These are phyloP conservation scores for Nasturtium officinale DNA, from an alignment of 345 rosid species.

Conservation along the genomic window DNA sequence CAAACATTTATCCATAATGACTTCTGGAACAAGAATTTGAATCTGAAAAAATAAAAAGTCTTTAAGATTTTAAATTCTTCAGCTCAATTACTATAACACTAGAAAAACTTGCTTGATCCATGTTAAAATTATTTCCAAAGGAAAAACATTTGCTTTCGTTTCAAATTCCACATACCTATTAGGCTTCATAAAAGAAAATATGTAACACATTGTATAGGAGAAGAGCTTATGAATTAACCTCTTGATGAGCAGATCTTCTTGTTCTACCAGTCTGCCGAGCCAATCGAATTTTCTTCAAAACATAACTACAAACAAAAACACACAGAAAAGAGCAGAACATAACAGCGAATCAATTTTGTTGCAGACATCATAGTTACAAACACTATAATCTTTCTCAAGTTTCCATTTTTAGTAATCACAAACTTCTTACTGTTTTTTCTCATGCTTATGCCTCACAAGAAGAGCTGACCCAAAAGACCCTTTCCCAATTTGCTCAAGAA, in stretches of 20 bases:
- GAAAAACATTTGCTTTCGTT: neutral
- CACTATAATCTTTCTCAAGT: neutral
- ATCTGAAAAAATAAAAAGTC: no score
- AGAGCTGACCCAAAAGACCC: slow-evolving; percentile 95
- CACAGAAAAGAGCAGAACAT: neutral
- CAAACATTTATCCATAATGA: no score
- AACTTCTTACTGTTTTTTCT: slow-evolving; percentile 71
- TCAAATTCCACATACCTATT: neutral
- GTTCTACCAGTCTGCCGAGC: slow-evolving; percentile 96
- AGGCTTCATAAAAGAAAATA: slow-evolving; percentile 2
- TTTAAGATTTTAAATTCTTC: neutral
- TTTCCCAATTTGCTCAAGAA: slow-evolving; percentile 89
- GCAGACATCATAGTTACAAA: neutral
- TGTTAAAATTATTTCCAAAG: neutral
- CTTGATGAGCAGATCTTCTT: slow-evolving; percentile 98
- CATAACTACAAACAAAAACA: slow-evolving; percentile 58
- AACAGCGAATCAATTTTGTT: neutral
- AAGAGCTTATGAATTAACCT: slow-evolving; percentile 52
- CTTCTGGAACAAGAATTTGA: no score
- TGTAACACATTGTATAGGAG: slow-evolving; percentile 3
- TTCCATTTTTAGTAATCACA: neutral
- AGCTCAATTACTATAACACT: neutral
- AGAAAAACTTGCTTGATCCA: neutral
- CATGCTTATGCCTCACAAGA: slow-evolving; percentile 93
- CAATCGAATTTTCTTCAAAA: slow-evolving; percentile 88